Conservation (phyloP, 2,329 filamentous ascomycete species). For the Scedosporium boydii region DNA sequence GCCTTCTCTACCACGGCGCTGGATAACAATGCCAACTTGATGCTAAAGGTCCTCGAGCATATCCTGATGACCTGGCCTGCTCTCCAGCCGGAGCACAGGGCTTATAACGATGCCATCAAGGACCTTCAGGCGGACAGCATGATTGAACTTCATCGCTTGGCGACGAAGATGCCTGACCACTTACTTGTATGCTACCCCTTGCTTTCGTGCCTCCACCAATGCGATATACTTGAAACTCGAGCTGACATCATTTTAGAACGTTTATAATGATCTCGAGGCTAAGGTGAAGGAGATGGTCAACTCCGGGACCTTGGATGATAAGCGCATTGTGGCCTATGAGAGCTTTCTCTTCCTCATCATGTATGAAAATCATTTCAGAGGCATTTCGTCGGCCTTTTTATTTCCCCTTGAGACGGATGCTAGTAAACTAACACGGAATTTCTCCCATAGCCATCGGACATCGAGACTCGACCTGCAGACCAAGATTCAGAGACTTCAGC, state of each 20-base stretch:
- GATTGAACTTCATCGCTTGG: constrained; percentile 79
- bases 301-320: constrained; percentile 66
- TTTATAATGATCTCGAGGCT: constrained; percentile 78
- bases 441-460: constrained; percentile 59
- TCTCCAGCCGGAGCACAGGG: constrained; percentile 57
- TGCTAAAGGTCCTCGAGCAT: constrained; percentile 83
- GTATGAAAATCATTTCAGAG: constrained; percentile 29
- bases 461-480: constrained; percentile 61
- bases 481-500: constrained; percentile 61
- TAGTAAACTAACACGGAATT: neutral
- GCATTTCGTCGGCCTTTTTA: neutral
- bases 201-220: neutral
- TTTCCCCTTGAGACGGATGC: neutral
- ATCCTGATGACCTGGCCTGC: constrained; percentile 77
- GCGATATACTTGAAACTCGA: neutral
- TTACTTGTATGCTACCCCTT: constrained; percentile 49
- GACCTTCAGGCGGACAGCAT: constrained; percentile 79
- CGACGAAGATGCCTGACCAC: constrained; percentile 84
- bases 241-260: constrained; percentile 40
- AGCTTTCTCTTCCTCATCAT: constrained; percentile 92
- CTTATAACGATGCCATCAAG: constrained; percentile 82
- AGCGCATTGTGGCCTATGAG: constrained; percentile 74
- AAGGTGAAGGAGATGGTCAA: constrained; percentile 74
- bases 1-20: constrained; percentile 76
- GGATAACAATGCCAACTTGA: constrained; percentile 68